Percentiles rank a stretch among this genome's conserved stretches.
Conservation (phyloP, 169 alveolate genomes). For the Theileria parva region DNA sequence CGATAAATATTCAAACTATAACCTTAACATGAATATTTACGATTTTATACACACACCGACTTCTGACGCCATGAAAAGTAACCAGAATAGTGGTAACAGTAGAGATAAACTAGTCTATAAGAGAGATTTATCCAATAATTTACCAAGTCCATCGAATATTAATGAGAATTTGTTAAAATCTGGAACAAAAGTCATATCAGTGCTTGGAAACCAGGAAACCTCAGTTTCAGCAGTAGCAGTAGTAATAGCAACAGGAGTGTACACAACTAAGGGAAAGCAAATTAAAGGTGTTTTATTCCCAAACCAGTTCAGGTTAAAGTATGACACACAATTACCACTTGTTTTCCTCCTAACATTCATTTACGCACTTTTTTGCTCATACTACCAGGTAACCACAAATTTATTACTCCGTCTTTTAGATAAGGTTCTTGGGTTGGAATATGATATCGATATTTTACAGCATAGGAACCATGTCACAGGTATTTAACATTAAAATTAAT, state of each 20-base stretch:
- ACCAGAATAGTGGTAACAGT: conserved; percentile 80
- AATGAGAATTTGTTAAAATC: conserved; percentile 68
- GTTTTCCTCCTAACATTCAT: conserved; percentile 69
- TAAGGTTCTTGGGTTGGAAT: conserved; percentile 76
- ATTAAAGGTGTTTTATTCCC: conserved; percentile 92
- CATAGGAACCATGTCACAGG: conserved; percentile 81
- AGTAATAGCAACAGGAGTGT: conserved; percentile 89
- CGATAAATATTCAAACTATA: conserved; percentile 62
- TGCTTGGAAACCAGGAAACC: conserved; percentile 67
- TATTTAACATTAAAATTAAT: conserved; percentile 20
- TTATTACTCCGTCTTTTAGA: conserved; percentile 26
- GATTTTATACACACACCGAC: conserved; percentile 33
- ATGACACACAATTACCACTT: conserved; percentile 79
- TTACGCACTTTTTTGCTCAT: conserved; percentile 72
- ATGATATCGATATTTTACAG: conserved; percentile 82
- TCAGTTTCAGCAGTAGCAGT: conserved; percentile 80
- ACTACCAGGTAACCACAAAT: conserved; percentile 64
- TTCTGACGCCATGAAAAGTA: background rate
- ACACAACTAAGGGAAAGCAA: conserved; percentile 90
- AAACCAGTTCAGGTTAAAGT: conserved; percentile 79
- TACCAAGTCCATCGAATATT: conserved; percentile 26
- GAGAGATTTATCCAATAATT: conserved; percentile 73
- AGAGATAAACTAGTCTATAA: conserved; percentile 77
- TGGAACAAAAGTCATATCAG: conserved; percentile 74
- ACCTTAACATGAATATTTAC: conserved; percentile 68